phyloP scores from a whole-genome alignment of 306 rosid species.

The Cucurbita ficifolia region DNA sequence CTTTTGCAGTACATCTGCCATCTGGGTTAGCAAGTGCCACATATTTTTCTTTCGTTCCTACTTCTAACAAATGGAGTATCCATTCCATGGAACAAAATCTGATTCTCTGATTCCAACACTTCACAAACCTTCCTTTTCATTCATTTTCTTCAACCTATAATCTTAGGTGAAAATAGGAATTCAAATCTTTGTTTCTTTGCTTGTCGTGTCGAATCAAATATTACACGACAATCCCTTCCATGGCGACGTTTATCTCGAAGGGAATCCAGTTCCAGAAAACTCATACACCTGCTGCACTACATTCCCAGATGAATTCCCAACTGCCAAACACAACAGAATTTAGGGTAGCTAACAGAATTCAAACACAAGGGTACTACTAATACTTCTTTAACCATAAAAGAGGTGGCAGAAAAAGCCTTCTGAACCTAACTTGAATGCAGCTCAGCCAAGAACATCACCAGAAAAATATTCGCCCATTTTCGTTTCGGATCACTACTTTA shows the following conservation, averaged over 20 bases:
- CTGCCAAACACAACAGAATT: not conserved
- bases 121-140: not conserved
- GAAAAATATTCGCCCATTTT: not conserved
- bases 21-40: not conserved
- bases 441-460: not conserved
- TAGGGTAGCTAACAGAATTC: not conserved
- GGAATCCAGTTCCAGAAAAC: not conserved
- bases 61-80: not conserved
- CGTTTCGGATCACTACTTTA: not conserved
- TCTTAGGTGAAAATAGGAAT: not conserved
- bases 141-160: not conserved
- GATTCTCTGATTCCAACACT: not conserved
- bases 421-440: not conserved
- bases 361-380: not conserved
- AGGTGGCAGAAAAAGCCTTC: not conserved
- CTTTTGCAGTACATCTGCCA: not conserved
- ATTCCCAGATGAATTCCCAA: not conserved
- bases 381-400: not conserved
- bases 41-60: not conserved
- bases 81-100: not conserved
- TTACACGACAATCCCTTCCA: not conserved
- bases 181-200: not conserved
- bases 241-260: not conserved
- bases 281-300: not conserved
- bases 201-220: not conserved